Percentiles rank a stretch among this genome's conserved stretches.
phyloP scores from a whole-genome alignment of 1,284 basidiomycete genomes.

The Microbotryum silenes-acaulis region DNA sequence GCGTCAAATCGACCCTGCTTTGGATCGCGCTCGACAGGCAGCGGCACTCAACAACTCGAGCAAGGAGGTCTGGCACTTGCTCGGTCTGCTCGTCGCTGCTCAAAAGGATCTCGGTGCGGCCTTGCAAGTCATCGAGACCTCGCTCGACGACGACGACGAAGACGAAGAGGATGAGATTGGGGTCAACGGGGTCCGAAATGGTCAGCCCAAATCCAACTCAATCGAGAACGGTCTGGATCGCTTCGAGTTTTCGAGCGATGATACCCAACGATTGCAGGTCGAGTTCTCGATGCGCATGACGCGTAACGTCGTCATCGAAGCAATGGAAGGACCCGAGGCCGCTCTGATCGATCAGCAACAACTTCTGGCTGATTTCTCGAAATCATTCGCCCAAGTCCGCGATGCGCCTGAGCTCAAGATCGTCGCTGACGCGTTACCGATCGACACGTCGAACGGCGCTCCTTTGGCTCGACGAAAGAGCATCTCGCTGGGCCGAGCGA shows the following conservation, averaged over 20 bases:
- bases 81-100: constrained; percentile 72
- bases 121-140: constrained; percentile 64
- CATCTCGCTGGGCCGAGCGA: constrained; percentile 1
- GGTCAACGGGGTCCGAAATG: constrained; percentile 1
- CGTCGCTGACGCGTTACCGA: too few relatives aligned
- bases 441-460: background rate
- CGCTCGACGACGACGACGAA: constrained; percentile 46
- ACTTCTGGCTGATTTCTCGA: constrained; percentile 69
- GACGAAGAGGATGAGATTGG: constrained; percentile 15
- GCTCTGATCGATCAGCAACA: constrained; percentile 77
- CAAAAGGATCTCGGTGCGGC: constrained; percentile 75
- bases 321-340: constrained; percentile 74
- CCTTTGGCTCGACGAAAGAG: background rate
- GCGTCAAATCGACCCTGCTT: constrained; percentile 62
- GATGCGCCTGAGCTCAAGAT: background rate
- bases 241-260: constrained; percentile 50
- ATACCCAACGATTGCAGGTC: constrained; percentile 62
- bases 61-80: constrained; percentile 81
- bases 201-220: background rate
- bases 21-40: constrained; percentile 61
- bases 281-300: constrained; percentile 82
- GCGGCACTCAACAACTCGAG: constrained; percentile 11
- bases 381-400: constrained; percentile 18
- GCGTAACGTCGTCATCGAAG: constrained; percentile 72
- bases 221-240: constrained; percentile 33